Evolutionary conservation across 1,139 yeast genomes (phyloP), one percentile per base, ranked within the genome.

Genomic region (Pichia kudriavzevii): DNA sequence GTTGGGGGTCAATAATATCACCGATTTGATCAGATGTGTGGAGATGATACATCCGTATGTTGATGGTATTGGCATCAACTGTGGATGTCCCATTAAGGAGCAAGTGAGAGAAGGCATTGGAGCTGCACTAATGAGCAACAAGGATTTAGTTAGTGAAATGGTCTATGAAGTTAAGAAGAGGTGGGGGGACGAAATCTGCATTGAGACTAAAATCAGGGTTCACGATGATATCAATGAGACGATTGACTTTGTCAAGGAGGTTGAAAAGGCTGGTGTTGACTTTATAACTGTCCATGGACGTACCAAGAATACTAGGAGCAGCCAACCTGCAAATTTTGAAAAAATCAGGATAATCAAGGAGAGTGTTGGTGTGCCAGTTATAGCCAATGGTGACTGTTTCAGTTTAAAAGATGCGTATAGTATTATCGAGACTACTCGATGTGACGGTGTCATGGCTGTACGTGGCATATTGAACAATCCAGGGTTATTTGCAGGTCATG

Each of bases 21-120:
- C 75, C n/a, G 97, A 91, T 56, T 61, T 91, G 38, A 56, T 82
- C 26, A 69, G 91, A 41, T 88, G 93, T 52, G 87, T 84, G 3
- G 85, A 79, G 37, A 77, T 91, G 87, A 76, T 88, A n/a, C 73
- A 73, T 43, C 95, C 95, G 0, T 84, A 74, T 52, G 91, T 85
- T 29, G 96, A 91, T 59, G 98, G 94, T 1, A 78, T 91, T 22
- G 96, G 98, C 0, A 67, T 91, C 38, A 93, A 91, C 63, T 91
- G 98, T 60, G 98, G 98, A 0, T 91, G 98, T 60, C 98, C 98
- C 1, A 87, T 91, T 34, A 82, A 79, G 45, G 97, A 91, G 46
- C 98, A 91, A 56, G 84, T 84, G 5, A 69, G 95, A 31, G 96
- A 87, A 56, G 98, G 98, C 13, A 87, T 91, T 18, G 98, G 98